A percentile compares a stretch with the other conserved stretches of the same genome.
Evolutionary conservation across 179 eudicot genomes (phyloP).

Genomic region (Actinidia chinensis): DNA sequence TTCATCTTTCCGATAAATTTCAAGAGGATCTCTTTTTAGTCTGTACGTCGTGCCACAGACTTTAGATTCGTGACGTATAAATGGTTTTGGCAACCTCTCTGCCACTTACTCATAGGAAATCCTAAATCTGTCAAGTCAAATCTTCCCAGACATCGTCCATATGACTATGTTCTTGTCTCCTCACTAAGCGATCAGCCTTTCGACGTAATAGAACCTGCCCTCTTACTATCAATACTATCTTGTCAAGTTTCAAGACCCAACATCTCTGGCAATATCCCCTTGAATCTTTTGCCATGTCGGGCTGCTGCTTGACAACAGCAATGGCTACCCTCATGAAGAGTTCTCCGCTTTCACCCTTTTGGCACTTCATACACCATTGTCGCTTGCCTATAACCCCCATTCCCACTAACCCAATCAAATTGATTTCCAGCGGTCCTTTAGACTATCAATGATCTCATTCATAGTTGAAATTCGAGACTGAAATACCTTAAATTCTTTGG

Average conservation of each 20-base stretch:
- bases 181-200: not conserved
- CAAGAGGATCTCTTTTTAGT: not conserved
- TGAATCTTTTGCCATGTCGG: conserved; percentile 17
- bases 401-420: conserved; percentile 22
- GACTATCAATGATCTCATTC: conserved; percentile 2
- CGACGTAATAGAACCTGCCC: too few species aligned
- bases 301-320: conserved; percentile 10
- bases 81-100: conserved; percentile 2
- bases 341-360: not conserved
- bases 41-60: not conserved
- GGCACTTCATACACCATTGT: conserved; percentile 16
- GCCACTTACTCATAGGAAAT: conserved; percentile 12
- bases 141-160: conserved; percentile 26
- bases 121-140: conserved; percentile 3
- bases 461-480: not conserved
- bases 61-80: not conserved
- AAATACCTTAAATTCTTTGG: not conserved
- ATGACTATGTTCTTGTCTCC: conserved; percentile 2
- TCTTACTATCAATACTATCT: not conserved
- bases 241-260: not conserved
- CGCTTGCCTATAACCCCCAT: conserved; percentile 32
- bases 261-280: conserved; percentile 16
- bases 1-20: not conserved
- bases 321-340: conserved; percentile 13
- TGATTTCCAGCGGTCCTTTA: not conserved